Base-by-base conservation (phyloP, 1,139 yeast species). In the Candida labiduridarum region DNA sequence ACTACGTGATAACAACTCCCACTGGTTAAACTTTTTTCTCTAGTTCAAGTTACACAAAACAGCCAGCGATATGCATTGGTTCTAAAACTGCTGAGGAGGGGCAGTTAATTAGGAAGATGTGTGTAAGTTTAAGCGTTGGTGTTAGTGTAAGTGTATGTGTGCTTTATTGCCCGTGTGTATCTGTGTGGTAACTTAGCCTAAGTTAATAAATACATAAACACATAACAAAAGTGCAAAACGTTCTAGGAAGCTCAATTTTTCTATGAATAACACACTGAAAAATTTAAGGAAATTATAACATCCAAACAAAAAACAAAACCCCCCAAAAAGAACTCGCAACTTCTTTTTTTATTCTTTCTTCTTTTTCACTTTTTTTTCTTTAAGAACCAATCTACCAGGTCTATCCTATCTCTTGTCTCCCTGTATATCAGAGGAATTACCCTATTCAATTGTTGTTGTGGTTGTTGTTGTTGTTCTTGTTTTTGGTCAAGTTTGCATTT, bases 401-500 rank as follows among this genome's bases (percentile, higher is more conserved):
- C 10, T 7, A 25, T 25, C 29, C 7, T 31, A 31, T 12, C 44
- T 10, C n/a, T 29, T n/a, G 15, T 31, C 36, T 27, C 33, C 14
- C 38, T n/a, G 14, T 16, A 16, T 29, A 29, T 35, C 44, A 29
- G 27, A 16, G 33, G 22, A 9, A 16, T 7, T 29, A 12, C 22
- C 40, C 14, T 30, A n/a, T 25, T 5, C 35, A 35, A 8, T 31
- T 27, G 16, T 34, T n/a, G 19, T 25, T 44, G 41, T 36, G 11
- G 41, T 36, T 36, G 27, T 36, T 36, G 41, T 36, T 18, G 41
- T 36, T 36, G 27, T 36, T 36, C 27, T 36, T 35, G 22, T 9
- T 18, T 9, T 18, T 36, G 41, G 18, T 35, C 15, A 15, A 35
- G 39, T 12, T 18, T 36, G 41, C 41, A 36, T 36, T 36, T 36